Evolutionary conservation across 163 green algal species (phyloP).

Genomic region (Scenedesmus sp.): DNA sequence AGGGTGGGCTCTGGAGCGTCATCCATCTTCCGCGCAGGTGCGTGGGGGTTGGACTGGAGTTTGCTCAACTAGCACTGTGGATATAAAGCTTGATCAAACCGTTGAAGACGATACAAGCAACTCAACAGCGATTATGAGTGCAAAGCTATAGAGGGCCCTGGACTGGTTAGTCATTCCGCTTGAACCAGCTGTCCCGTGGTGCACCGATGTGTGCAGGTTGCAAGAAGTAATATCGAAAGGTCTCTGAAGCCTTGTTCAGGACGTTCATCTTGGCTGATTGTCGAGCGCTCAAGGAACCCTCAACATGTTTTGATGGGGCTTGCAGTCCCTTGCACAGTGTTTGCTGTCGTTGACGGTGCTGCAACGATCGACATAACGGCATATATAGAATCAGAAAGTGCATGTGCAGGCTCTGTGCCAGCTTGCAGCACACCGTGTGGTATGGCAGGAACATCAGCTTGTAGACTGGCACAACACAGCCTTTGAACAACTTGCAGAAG

Average conservation of each 20-base stretch:
- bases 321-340: background rate
- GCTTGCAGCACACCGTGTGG: background rate
- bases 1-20: constrained; percentile 77
- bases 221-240: background rate
- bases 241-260: too few species aligned
- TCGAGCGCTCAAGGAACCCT: background rate
- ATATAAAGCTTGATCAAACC: too few species aligned
- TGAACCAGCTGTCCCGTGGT: background rate
- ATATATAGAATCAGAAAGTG: background rate
- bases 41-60: background rate
- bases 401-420: background rate
- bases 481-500: background rate
- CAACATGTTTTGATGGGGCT: background rate
- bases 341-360: background rate
- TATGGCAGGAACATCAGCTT: background rate
- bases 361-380: background rate
- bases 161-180: constrained; percentile 6
- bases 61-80: too few species aligned
- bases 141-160: too few species aligned
- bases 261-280: background rate
- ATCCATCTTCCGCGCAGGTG: background rate
- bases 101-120: too few species aligned
- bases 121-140: too few species aligned
- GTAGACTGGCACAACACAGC: background rate
- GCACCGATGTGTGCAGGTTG: background rate